Percentiles rank a stretch among this genome's conserved stretches.
Evolutionary conservation across 2,329 filamentous ascomycete species (phyloP).

Genomic region (Parafenestella ontariensis): DNA sequence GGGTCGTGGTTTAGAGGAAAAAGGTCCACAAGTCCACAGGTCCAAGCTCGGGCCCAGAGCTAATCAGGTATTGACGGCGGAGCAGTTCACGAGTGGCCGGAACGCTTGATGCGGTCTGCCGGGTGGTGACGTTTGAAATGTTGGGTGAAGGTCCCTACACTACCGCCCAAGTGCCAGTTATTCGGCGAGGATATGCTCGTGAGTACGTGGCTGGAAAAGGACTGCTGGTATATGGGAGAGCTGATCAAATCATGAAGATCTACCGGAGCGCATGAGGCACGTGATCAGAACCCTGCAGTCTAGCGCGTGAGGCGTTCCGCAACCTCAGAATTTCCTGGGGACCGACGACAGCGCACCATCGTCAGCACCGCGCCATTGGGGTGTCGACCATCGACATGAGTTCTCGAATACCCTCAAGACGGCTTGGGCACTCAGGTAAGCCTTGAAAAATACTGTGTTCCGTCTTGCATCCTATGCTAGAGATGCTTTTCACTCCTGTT

Average conservation of each 20-base stretch:
- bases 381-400: conserved; percentile 62
- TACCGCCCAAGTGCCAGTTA: conserved; percentile 2
- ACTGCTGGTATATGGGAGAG: conserved; percentile 2
- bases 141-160: neutral
- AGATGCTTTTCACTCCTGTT: neutral
- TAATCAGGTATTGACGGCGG: conserved; percentile 33
- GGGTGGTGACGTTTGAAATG: neutral
- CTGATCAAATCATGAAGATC: conserved; percentile 12
- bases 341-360: conserved; percentile 12
- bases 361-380: conserved; percentile 35
- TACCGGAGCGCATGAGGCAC: conserved; percentile 14
- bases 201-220: conserved; percentile 7
- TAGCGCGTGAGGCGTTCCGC: conserved; percentile 3
- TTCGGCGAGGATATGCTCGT: neutral
- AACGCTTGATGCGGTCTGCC: conserved; percentile 7
- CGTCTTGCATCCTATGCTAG: neutral
- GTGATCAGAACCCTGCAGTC: neutral
- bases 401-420: conserved; percentile 68
- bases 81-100: conserved; percentile 17
- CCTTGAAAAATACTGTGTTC: neutral
- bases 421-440: conserved; percentile 67
- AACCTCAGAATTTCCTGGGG: conserved; percentile 24
- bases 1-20: conserved; percentile 27
- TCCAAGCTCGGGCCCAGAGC: conserved; percentile 32
- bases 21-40: conserved; percentile 31